Evolutionary conservation across 495 filamentous ascomycete genomes (phyloP), one percentile per base, ranked within the genome.

Genomic region (Daldinia loculata): DNA sequence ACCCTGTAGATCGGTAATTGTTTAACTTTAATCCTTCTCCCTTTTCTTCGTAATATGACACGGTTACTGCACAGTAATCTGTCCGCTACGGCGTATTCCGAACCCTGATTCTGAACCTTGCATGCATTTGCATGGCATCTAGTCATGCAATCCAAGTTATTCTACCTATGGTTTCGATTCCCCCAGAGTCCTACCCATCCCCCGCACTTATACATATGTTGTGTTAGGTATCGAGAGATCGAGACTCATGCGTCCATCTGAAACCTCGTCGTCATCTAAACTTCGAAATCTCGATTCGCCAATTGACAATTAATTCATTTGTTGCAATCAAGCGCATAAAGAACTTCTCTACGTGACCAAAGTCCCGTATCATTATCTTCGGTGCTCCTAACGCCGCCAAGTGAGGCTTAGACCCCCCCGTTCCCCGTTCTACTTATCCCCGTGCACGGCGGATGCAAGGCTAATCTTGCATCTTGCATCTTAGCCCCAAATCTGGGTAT

Each of bases 401-500:
- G 43, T 22, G 43, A 57, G 48, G 57, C 63, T 62, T 50, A 58
- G 39, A 52, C 39, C 34, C 39, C 19, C n/a, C n/a, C n/a, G n/a
- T n/a, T n/a, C n/a, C n/a, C 6, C 5, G 27, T 4, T 4, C 17
- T 15, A 6, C 39, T 43, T 39, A 24, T 45, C 30, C 29, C 36
- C 27, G 29, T 51, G 26, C 15, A 7, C 22, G n/a, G 22, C 19
- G 38, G 22, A 58, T 52, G 52, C 56, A 57, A 70, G 67, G 67
- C 67, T 70, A 57, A 70, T 66, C 58, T 51, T 39, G 38, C 61
- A 70, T 66, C 58, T 51, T 39, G 38, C 61, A 60, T 11, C 26
- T 64, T 48, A 43, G 60, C 29, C 15, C 53, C 29, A 29, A 27
- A 56, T 61, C 3, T 55, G 17, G 27, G 7, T 56, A 51, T 26